Evolutionary conservation across 2,329 filamentous ascomycete species (phyloP).

Genomic region (Ophiocordyceps sinensis): DNA sequence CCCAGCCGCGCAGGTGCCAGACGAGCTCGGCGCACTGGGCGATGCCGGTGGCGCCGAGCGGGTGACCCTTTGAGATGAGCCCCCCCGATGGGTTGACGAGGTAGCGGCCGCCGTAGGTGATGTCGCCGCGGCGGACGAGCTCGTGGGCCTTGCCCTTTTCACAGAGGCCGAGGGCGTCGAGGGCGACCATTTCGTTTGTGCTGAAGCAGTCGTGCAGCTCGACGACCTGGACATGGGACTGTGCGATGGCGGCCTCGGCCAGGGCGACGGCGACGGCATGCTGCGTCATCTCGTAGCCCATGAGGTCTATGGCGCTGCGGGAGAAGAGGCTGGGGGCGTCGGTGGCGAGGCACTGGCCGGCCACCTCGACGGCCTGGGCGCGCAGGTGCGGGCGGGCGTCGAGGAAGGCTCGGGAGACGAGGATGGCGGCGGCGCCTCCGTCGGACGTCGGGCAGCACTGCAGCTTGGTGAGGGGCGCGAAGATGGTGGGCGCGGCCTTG

Average conservation of each 20-base stretch:
- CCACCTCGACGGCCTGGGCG: conserved; percentile 72
- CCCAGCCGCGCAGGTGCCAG: conserved; percentile 93
- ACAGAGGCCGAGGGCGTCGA: conserved; percentile 73
- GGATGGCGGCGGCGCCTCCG: conserved; percentile 73
- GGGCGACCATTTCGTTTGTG: conserved; percentile 81
- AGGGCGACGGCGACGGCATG: conserved; percentile 56
- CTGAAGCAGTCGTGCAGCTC: conserved; percentile 97
- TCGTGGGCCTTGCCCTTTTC: conserved; percentile 79
- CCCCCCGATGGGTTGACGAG: conserved; percentile 90
- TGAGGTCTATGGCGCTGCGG: conserved; percentile 66
- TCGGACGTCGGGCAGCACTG: conserved; percentile 97
- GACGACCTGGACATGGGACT: conserved; percentile 64
- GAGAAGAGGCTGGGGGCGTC: conserved; percentile 72
- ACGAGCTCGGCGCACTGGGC: conserved; percentile 91
- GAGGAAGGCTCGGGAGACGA: conserved; percentile 82
- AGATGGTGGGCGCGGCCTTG: conserved; percentile 60
- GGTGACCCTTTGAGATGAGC: conserved; percentile 91
- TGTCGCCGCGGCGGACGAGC: conserved; percentile 72
- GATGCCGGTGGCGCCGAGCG: conserved; percentile 83
- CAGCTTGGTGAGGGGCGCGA: conserved; percentile 85
- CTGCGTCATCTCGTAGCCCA: conserved; percentile 77
- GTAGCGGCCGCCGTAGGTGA: conserved; percentile 75
- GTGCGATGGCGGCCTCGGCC: conserved; percentile 54
- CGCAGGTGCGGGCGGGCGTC: conserved; percentile 71
- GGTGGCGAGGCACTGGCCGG: conserved; percentile 77